phyloP scores from a whole-genome alignment of 1,284 basidiomycete genomes.

The Schizophyllum commune region DNA sequence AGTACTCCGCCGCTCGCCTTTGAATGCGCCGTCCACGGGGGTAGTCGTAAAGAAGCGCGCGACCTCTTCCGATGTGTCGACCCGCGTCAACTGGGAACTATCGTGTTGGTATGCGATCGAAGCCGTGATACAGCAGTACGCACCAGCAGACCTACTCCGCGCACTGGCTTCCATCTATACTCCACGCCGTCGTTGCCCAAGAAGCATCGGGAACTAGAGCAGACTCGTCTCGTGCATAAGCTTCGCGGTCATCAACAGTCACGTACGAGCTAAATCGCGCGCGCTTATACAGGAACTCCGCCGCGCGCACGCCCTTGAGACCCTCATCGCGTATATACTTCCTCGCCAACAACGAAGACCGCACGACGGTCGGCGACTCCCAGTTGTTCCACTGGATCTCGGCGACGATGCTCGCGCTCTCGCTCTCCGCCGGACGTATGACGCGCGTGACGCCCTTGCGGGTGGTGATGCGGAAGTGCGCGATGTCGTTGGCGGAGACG shows the following conservation, averaged over 20 bases:
- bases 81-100: constrained; percentile 27
- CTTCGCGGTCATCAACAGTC: neutral
- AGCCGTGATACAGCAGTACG: too few species aligned
- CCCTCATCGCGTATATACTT: constrained; percentile 20
- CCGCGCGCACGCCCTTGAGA: constrained; percentile 27
- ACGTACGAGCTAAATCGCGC: constrained; percentile 38
- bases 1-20: constrained; percentile 36
- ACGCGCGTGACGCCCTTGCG: constrained; percentile 29
- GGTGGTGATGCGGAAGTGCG: constrained; percentile 40
- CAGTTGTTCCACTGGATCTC: constrained; percentile 40
- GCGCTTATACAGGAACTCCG: constrained; percentile 37
- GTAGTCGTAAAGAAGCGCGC: constrained; percentile 28
- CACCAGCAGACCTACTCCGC: neutral
- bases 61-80: constrained; percentile 29
- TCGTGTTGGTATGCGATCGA: neutral
- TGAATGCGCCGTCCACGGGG: constrained; percentile 35
- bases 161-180: constrained; percentile 40
- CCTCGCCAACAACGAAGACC: constrained; percentile 29
- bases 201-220: constrained; percentile 40
- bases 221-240: neutral
- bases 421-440: constrained; percentile 27
- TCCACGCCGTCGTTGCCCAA: constrained; percentile 39
- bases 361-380: constrained; percentile 34
- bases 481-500: constrained; percentile 39
- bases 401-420: constrained; percentile 33